Base-by-base conservation (phyloP, 164 flowering plant genomes). In the Aristolochia contorta region DNA sequence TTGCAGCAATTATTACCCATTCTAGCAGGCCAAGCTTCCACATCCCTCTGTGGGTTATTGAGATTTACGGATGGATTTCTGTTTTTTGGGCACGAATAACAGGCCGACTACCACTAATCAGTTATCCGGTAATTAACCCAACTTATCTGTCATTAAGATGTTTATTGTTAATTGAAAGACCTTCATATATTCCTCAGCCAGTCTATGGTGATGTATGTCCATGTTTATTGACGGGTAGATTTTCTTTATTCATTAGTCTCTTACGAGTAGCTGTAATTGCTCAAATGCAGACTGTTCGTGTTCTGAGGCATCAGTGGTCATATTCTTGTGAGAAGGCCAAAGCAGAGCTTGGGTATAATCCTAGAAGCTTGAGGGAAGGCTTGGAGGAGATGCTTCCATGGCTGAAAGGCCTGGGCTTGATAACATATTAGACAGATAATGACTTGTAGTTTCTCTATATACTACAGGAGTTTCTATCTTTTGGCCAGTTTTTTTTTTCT, bases 241-340 rank as follows among this genome's bases (percentile, higher is more conserved):
- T 6, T 37, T 37, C 7, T 37, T 37, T 6, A 37, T 37, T 10
- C 43, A 37, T 6, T 37, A 37, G 43, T 37, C 43, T 37, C 43
- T 37, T 10, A 37, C 43, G 7, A 1, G 10, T 37, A 3, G 43
- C 43, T 37, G 9, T 37, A 8, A 37, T 3, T 37, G 7, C 7
- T 37, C 43, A 37, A 27, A 23, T 45, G 66, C 88, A 91, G 97
- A 68, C 85, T 22, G 96, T 84, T 27, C 5, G 68, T 22, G 87
- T 84, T 62, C 65, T 89, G 48, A 70, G 79, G 63, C 91, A 84
- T 72, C 93, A 87, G 59, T 92, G 98, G 98, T 82, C 89, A 37
- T 92, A 89, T 68, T 80, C 85, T 19, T 89, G 91, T 57, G 84
- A 85, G 67, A 92, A 86, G 72, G 96, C 98, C 1, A 84, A 73